These are phyloP conservation scores for Collybia sordida DNA, from an alignment of 768 basidiomycete species.

Conservation along the genomic window DNA sequence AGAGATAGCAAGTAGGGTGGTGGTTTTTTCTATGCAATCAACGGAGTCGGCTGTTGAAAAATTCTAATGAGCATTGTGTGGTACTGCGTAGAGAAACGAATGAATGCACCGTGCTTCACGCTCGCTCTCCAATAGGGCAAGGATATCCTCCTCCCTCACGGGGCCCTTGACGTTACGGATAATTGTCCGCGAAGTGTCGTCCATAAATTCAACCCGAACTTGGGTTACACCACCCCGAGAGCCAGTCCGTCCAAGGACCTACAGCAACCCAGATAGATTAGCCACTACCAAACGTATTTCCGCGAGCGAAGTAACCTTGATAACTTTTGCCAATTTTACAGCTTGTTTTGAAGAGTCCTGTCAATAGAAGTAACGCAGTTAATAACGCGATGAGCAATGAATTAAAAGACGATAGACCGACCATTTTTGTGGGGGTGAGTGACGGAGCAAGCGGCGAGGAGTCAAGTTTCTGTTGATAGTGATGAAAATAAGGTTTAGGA, in stretches of 20 bases:
- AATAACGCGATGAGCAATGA: not conserved
- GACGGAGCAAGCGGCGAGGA: not conserved
- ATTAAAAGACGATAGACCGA: not conserved
- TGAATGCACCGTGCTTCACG: conserved; percentile 94
- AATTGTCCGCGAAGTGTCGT: conserved; percentile 92
- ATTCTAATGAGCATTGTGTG: too few relatives aligned
- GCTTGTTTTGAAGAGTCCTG: conserved; percentile 88
- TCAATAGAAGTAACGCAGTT: not conserved
- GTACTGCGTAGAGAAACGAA: not conserved
- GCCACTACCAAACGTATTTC: not conserved
- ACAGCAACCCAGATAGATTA: conserved; percentile 9
- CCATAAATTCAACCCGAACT: conserved; percentile 99
- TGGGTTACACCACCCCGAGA: conserved; percentile 99
- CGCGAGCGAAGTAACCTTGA: conserved; percentile 66
- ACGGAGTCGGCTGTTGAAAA: too few relatives aligned
- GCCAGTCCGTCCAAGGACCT: conserved; percentile 98
- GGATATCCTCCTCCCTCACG: conserved; percentile 92
- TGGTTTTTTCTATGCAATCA: too few relatives aligned
- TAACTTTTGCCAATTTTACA: conserved; percentile 97
- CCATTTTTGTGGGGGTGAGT: not conserved
- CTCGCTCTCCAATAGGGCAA: conserved; percentile 96
- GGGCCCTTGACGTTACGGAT: conserved; percentile 99
- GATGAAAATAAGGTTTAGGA: conserved; percentile 2
- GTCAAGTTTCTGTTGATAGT: conserved; percentile 2
- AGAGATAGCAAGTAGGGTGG: too few relatives aligned